Conservation (phyloP, 2,329 filamentous ascomycete genomes). For the Botrytis aclada region DNA sequence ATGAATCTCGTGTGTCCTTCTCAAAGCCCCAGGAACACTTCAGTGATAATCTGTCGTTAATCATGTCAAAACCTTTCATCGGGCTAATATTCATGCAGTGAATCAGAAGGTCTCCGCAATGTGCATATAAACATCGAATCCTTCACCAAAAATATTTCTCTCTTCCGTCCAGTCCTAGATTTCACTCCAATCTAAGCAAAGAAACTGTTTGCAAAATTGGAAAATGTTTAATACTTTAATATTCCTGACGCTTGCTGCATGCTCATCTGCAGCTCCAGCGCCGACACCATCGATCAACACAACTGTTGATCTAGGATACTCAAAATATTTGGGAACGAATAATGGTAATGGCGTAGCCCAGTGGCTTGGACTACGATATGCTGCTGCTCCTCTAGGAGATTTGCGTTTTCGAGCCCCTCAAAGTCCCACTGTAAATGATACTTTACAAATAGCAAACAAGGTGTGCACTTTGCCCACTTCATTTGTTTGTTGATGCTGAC, state of each 20-base stretch:
- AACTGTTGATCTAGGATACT: conserved; percentile 60
- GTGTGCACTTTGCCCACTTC: conserved; percentile 24
- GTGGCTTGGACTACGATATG: conserved; percentile 75
- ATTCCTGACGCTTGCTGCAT: not conserved
- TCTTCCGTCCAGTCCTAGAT: not conserved
- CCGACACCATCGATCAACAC: conserved; percentile 2
- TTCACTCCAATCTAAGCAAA: not conserved
- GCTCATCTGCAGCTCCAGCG: conserved; percentile 6
- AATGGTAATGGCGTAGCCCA: conserved; percentile 58
- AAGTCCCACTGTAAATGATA: conserved; percentile 48
- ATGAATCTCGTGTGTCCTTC: not conserved
- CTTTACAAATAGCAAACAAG: conserved; percentile 29
- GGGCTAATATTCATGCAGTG: not conserved
- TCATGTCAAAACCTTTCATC: not conserved
- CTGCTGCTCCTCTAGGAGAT: conserved; percentile 62
- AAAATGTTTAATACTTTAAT: not conserved
- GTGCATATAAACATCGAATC: not conserved
- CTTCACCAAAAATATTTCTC: not conserved
- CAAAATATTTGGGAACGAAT: conserved; percentile 58
- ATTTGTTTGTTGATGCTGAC: not conserved
- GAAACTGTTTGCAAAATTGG: not conserved
- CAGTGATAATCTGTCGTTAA: not conserved
- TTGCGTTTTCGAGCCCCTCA: conserved; percentile 66
- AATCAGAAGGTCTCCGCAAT: not conserved
- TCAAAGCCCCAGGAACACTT: not conserved